phyloP scores from a whole-genome alignment of 2,329 filamentous ascomycete species.

The Ceratocystiopsis brevicomis region DNA sequence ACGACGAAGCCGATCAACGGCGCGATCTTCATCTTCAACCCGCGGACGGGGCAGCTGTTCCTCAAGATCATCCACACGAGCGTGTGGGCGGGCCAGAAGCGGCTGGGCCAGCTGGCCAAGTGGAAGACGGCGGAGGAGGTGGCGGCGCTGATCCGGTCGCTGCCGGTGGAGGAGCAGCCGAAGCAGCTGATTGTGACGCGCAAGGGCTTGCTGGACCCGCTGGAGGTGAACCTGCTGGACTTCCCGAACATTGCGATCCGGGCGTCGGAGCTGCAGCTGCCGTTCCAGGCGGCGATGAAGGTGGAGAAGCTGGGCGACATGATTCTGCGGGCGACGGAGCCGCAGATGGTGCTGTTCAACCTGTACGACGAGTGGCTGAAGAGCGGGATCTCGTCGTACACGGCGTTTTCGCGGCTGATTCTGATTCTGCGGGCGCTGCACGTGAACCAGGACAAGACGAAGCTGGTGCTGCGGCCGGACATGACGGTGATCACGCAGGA shows the following conservation, averaged over 20 bases:
- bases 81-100: constrained; percentile 97
- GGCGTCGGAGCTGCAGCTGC: constrained; percentile 86
- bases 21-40: constrained; percentile 99
- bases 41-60: constrained; percentile 93
- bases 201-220: constrained; percentile 88
- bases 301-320: constrained; percentile 98
- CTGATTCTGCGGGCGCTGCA: constrained; percentile 87
- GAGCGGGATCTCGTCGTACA: constrained; percentile 84
- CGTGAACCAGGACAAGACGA: constrained; percentile 97
- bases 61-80: constrained; percentile 98
- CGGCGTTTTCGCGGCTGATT: constrained; percentile 87
- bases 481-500: constrained; percentile 97
- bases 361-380: constrained; percentile 98
- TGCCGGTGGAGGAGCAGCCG: constrained; percentile 94
- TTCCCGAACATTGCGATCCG: constrained; percentile 99
- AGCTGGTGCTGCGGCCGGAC: constrained; percentile 82
- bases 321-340: constrained; percentile 92
- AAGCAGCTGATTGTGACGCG: constrained; percentile 97
- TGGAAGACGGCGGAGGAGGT: constrained; percentile 99
- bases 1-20: constrained; percentile 99
- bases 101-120: constrained; percentile 92
- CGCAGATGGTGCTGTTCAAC: constrained; percentile 99
- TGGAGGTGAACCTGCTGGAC: constrained; percentile 91
- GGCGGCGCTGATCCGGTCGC: constrained; percentile 80
- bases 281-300: constrained; percentile 99